phyloP scores from a whole-genome alignment of 495 filamentous ascomycete genomes.

The Letharia lupina region DNA sequence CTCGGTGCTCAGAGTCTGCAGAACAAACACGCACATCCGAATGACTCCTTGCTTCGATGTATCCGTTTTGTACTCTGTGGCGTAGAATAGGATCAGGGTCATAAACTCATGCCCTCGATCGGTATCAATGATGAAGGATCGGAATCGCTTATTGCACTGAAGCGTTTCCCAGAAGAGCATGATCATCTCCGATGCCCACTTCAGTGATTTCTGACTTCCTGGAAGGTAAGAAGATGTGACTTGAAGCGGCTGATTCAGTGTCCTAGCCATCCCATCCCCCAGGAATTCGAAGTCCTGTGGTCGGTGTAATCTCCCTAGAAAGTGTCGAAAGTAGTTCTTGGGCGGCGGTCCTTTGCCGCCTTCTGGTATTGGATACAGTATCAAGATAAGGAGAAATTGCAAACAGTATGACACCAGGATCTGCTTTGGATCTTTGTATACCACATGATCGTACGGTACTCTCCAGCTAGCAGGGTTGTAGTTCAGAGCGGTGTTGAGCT shows the following conservation, averaged over 20 bases:
- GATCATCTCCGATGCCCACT: constrained; percentile 92
- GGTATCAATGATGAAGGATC: constrained; percentile 94
- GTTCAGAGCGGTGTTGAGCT: constrained; percentile 95
- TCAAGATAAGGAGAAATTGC: constrained; percentile 77
- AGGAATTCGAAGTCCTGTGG: constrained; percentile 98
- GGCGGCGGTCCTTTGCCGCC: constrained; percentile 49
- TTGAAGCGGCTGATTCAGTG: constrained; percentile 90
- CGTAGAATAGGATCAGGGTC: constrained; percentile 84
- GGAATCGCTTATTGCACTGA: constrained; percentile 96
- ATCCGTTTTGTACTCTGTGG: constrained; percentile 77
- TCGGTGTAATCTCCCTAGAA: constrained; percentile 81
- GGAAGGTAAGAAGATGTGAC: constrained; percentile 82
- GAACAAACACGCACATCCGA: constrained; percentile 90
- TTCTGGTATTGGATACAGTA: constrained; percentile 89
- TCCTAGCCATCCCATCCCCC: constrained; percentile 88
- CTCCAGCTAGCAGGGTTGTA: constrained; percentile 95
- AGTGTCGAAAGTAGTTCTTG: constrained; percentile 91
- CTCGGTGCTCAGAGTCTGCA: constrained; percentile 93
- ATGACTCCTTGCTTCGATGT: constrained; percentile 85
- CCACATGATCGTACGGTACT: constrained; percentile 88
- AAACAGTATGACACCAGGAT: constrained; percentile 85
- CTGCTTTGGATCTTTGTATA: constrained; percentile 90
- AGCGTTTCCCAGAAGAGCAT: constrained; percentile 97
- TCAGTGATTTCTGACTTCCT: constrained; percentile 68
- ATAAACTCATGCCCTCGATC: constrained; percentile 90